Evolutionary conservation across 1,284 basidiomycete genomes (phyloP), one percentile per base, ranked within the genome.

Genomic region (Hortiboletus rubellus): DNA sequence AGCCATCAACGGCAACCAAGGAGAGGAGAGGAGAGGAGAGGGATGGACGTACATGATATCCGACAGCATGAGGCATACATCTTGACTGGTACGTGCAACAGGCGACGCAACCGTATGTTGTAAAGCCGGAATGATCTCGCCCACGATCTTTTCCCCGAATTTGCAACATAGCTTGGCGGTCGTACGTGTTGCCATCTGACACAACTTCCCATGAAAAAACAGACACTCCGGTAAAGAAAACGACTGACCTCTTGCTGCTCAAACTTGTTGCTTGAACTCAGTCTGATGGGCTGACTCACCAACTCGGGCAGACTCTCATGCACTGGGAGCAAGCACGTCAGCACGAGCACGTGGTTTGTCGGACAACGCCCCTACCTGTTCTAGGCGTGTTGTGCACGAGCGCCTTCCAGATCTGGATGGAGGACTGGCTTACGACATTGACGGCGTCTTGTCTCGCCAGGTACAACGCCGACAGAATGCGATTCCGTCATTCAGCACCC

Each of bases 341-440:
- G 30, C 12, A n/a, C 9, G 3, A 1, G 7, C 2, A 11, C 42
- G 24, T 11, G 10, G 31, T 11, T 15, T 3, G 36, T 27, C 27
- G 6, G 27, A 27, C 42, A 0, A 11, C 5, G 1, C 30, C 53
- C 75, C 46, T 67, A 91, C 91, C 87, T 65, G 91, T 92, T 57
- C 87, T 79, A 11, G 91, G 91, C 0, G 91, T 93, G 62, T 93
- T 99, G 74, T 94, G 86, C 30, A 99, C 96, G 61, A 99, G 80
- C 2, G 93, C 96, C 76, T 99, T 99, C 97, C 97, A 99, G 63
- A 98, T 98, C 62, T 96, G 94, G 54, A 96, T 86, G 0, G 96
- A 94, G 4, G 94, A 87, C 73, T 95, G 91, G 46, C 97, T 87
- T 38, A 99, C 96, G 45, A 89, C 84, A 48, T 86, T 87, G 65